A percentile compares a stretch with the other conserved stretches of the same genome.
Conservation (phyloP, 495 filamentous ascomycete species). For the Talaromyces thailandensis region DNA sequence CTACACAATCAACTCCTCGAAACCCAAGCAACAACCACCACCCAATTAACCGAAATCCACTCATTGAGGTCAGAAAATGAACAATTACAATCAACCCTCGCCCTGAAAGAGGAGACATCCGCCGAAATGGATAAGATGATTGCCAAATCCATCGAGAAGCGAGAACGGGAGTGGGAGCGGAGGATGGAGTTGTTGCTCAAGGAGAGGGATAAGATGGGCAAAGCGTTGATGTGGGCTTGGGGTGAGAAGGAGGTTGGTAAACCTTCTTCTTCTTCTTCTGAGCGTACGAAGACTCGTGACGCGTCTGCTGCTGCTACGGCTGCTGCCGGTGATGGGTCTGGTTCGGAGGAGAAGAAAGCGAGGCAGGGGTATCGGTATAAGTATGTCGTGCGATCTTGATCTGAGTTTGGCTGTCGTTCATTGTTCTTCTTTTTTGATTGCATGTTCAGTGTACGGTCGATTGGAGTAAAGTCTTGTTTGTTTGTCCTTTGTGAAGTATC, state of each 20-base stretch:
- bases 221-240: conserved; percentile 39
- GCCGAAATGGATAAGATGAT: conserved; percentile 33
- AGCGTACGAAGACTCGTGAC: conserved; percentile 18
- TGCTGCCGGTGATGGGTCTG: not conserved
- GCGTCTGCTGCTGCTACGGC: conserved; percentile 8
- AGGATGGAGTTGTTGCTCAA: conserved; percentile 44
- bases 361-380: conserved; percentile 40
- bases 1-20: conserved; percentile 29
- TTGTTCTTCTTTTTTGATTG: not conserved
- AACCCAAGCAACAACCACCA: conserved; percentile 14
- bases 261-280: conserved; percentile 1
- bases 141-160: conserved; percentile 33
- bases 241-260: conserved; percentile 39
- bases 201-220: conserved; percentile 46
- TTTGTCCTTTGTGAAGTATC: not conserved
- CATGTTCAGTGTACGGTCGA: not conserved
- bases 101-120: conserved; percentile 32
- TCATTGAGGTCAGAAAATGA: conserved; percentile 25
- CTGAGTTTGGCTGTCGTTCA: not conserved
- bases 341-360: conserved; percentile 17
- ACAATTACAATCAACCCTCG: conserved; percentile 25
- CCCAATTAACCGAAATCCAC: conserved; percentile 17
- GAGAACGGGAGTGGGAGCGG: conserved; percentile 43
- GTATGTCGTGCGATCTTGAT: conserved; percentile 16
- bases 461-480: not conserved